These are phyloP conservation scores for Moniliophthora roreri DNA, from an alignment of 1,284 basidiomycete genomes.

Conservation along the genomic window DNA sequence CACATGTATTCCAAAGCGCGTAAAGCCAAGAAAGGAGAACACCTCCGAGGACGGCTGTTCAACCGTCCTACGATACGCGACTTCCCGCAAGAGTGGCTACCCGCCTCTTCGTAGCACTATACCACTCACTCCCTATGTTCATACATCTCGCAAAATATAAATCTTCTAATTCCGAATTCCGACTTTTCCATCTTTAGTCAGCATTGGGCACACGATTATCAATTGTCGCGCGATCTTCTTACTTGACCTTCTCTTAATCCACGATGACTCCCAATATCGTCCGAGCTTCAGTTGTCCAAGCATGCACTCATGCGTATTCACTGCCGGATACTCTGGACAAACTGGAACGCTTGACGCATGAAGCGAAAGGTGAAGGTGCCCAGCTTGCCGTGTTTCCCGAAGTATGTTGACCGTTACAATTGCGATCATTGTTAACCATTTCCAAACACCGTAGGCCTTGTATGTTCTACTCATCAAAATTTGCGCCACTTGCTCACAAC, in stretches of 20 bases:
- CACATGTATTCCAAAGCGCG: slow-evolving; percentile 70
- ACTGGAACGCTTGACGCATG: slow-evolving; percentile 47
- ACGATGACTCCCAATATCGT: slow-evolving; percentile 18
- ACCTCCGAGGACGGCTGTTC: slow-evolving; percentile 55
- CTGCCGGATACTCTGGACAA: slow-evolving; percentile 56
- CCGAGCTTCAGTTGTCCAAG: slow-evolving; percentile 55
- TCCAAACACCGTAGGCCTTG: slow-evolving; percentile 5
- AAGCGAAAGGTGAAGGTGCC: slow-evolving; percentile 51
- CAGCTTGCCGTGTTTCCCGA: slow-evolving; percentile 73
- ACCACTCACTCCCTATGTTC: not conserved
- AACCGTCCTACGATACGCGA: slow-evolving; percentile 67
- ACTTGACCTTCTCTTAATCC: not conserved
- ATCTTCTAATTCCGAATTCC: not conserved
- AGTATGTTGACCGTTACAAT: slow-evolving; percentile 35
- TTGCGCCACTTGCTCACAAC: not conserved
- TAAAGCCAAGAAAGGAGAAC: slow-evolving; percentile 72
- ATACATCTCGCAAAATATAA: not conserved
- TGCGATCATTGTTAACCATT: not conserved
- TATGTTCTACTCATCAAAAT: slow-evolving; percentile 3
- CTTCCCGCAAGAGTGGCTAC: slow-evolving; percentile 84
- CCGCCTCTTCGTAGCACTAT: slow-evolving; percentile 21
- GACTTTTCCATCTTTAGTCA: too few species aligned
- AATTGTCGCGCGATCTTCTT: slow-evolving; percentile 4
- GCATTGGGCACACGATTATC: not conserved
- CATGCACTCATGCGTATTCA: slow-evolving; percentile 53